phyloP scores from a whole-genome alignment of 2,329 filamentous ascomycete genomes.

The Septoria petroselini region DNA sequence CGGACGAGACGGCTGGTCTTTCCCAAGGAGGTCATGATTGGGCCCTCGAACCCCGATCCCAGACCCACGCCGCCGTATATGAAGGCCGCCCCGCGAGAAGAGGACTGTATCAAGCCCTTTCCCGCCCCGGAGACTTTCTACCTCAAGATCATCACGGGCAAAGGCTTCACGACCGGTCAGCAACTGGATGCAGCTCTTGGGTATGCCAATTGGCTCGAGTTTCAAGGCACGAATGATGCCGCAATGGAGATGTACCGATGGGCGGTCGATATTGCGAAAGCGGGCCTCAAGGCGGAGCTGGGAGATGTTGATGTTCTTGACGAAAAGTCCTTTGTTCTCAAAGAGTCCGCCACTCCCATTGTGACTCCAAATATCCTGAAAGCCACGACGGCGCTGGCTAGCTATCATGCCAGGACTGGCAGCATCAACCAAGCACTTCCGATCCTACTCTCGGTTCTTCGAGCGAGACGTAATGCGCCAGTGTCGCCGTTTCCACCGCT shows the following conservation, averaged over 20 bases:
- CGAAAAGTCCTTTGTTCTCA: constrained; percentile 56
- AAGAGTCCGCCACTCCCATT: constrained; percentile 51
- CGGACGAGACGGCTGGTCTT: constrained; percentile 64
- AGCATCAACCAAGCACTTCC: constrained; percentile 70
- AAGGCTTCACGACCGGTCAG: constrained; percentile 75
- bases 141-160: constrained; percentile 73
- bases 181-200: constrained; percentile 76
- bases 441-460: constrained; percentile 79
- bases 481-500: constrained; percentile 39
- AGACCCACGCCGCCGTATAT: constrained; percentile 66
- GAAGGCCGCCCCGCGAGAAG: constrained; percentile 63
- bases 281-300: constrained; percentile 44
- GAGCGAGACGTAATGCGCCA: constrained; percentile 64
- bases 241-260: constrained; percentile 71
- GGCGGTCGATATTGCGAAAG: constrained; percentile 70
- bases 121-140: constrained; percentile 74
- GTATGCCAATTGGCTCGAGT: constrained; percentile 82
- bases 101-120: constrained; percentile 69
- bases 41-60: constrained; percentile 79
- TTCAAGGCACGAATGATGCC: constrained; percentile 63
- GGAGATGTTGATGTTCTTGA: constrained; percentile 53
- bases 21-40: constrained; percentile 69
- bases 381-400: constrained; percentile 72
- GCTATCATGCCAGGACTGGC: constrained; percentile 68
- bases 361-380: constrained; percentile 64